phyloP scores from a whole-genome alignment of 2,329 filamentous ascomycete genomes.

The Juglanconis oblonga region DNA sequence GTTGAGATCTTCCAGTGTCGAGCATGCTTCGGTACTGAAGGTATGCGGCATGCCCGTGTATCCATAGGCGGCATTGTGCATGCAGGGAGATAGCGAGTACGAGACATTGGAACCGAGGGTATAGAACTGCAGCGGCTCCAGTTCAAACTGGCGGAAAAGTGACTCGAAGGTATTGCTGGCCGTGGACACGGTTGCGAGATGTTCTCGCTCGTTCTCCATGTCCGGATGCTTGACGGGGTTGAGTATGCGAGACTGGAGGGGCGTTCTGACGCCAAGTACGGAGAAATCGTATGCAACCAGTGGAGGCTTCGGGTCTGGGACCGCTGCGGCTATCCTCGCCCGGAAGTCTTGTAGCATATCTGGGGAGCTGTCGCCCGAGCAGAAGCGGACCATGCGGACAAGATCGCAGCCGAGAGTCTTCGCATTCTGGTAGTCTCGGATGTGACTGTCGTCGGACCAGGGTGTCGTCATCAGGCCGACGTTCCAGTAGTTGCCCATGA shows the following conservation, averaged over 20 bases:
- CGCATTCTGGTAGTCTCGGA: constrained; percentile 52
- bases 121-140: constrained; percentile 66
- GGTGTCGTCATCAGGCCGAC: constrained; percentile 42
- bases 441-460: constrained; percentile 54
- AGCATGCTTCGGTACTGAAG: constrained; percentile 58
- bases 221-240: constrained; percentile 49
- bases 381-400: constrained; percentile 59
- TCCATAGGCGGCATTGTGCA: constrained; percentile 68
- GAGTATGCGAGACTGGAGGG: constrained; percentile 45
- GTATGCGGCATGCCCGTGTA: constrained; percentile 65
- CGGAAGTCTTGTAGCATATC: constrained; percentile 48
- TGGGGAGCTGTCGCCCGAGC: constrained; percentile 52
- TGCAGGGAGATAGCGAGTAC: constrained; percentile 69
- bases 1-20: constrained; percentile 59
- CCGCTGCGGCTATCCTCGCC: constrained; percentile 38
- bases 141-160: constrained; percentile 58
- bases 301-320: constrained; percentile 47
- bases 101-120: constrained; percentile 66
- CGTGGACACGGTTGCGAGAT: constrained; percentile 49
- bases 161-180: constrained; percentile 54
- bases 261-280: constrained; percentile 39
- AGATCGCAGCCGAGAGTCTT: constrained; percentile 58
- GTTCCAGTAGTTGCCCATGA: constrained; percentile 57
- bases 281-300: constrained; percentile 47
- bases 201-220: constrained; percentile 38